Evolutionary conservation across 805 yeast species (phyloP), one percentile per base, ranked within the genome.

Genomic region (Cyberlindnera nakhonratchasimensis): DNA sequence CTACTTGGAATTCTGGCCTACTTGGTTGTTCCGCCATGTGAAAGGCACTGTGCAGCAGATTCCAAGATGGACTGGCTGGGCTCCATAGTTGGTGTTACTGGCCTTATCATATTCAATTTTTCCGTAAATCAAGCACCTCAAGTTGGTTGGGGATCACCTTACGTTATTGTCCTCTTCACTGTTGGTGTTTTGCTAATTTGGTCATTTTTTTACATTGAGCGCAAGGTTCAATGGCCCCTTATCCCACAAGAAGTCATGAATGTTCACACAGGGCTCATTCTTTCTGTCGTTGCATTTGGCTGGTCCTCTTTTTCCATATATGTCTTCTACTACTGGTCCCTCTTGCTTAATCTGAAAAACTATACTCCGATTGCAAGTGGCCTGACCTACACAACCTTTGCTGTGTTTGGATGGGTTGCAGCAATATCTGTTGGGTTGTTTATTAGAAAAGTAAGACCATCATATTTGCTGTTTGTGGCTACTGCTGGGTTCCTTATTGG

Each of bases 281-380:
- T 85, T 31, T 51, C 62, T 2, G 68, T 77, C 34, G 64, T 82
- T 28, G 68, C 76, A 3, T 62, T 78, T 6, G 91, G 91, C 0
- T 85, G 93, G 93, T 81, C 86, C 2, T 73, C 85, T 19, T 85
- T 84, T 63, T 89, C 91, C 2, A 67, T 82, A 20, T 82, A 85
- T 79, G 66, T 80, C n/a, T 82, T 68, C 54, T 84, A 81, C 61
- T 74, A 73, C 45, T 79, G 75, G 70, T 67, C 71, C 23, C 70
- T 78, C 36, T 51, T 74, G 21, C 51, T 74, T 36, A 73, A 77
- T 39, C 54, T 82, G 21, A 67, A 82, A 12, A 55, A 66, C 9
- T 70, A 74, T 52, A 39, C 70, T 37, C 65, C 79, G 44, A 33
- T 81, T 52, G 63, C 63, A 4, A 6, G 29, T 53, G 57, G 79